Percentiles rank a stretch among this genome's conserved stretches.
Evolutionary conservation across 108 stramenopile genomes (phyloP).

Genomic region (Poteriospumella lacustris): DNA sequence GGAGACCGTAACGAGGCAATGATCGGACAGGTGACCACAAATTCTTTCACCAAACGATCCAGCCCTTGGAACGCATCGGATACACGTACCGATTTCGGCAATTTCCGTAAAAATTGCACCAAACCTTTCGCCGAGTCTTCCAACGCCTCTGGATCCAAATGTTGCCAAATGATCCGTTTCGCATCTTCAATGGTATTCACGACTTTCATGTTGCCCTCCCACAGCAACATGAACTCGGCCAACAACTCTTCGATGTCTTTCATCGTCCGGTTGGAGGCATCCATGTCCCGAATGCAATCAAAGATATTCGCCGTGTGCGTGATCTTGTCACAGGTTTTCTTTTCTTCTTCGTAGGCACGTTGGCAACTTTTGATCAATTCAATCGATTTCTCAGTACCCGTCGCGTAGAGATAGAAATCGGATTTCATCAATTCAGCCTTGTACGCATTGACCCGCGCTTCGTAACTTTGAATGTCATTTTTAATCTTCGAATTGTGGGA

Average conservation of each 20-base stretch:
- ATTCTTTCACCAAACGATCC: slow-evolving; percentile 33
- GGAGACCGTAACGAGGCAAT: slow-evolving; percentile 33
- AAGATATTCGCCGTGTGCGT: slow-evolving; percentile 39
- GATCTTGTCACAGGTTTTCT: slow-evolving; percentile 30
- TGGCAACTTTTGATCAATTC: background rate
- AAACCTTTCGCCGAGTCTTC: slow-evolving; percentile 38
- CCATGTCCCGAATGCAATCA: slow-evolving; percentile 29
- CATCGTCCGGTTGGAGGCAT: slow-evolving; percentile 32
- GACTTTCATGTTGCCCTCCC: slow-evolving; percentile 39
- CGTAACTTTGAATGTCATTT: slow-evolving; percentile 12
- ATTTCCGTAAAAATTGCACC: slow-evolving; percentile 36
- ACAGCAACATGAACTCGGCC: slow-evolving; percentile 34
- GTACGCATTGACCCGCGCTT: background rate
- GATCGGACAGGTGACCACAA: slow-evolving; percentile 40
- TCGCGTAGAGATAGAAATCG: slow-evolving; percentile 12
- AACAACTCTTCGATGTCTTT: slow-evolving; percentile 33
- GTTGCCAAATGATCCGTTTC: slow-evolving; percentile 37
- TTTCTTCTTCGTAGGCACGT: slow-evolving; percentile 26
- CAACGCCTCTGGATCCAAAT: slow-evolving; percentile 37
- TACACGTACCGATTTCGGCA: slow-evolving; percentile 37
- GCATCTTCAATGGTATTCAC: slow-evolving; percentile 40
- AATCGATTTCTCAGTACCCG: slow-evolving; percentile 10
- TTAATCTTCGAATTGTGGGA: slow-evolving; percentile 10
- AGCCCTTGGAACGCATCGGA: slow-evolving; percentile 42
- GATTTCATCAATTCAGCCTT: slow-evolving; percentile 13